phyloP scores from a whole-genome alignment of 345 rosid genomes.

The Durio zibethinus region DNA sequence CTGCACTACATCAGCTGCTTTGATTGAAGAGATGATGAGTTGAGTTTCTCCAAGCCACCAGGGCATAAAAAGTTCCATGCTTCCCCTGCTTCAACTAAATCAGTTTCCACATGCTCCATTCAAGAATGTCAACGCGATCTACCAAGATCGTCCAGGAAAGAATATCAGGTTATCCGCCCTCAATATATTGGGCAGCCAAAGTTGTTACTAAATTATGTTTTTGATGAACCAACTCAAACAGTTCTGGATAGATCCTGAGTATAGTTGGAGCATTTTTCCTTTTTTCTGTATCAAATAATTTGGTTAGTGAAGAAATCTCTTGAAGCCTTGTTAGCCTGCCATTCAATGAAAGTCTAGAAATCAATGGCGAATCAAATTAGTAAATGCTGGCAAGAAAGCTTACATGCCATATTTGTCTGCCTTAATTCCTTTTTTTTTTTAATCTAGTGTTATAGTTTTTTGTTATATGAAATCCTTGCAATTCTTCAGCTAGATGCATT shows the following conservation, averaged over 20 bases:
- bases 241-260: constrained; percentile 21
- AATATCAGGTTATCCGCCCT: constrained; percentile 15
- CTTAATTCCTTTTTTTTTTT: too few species aligned
- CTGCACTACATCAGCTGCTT: constrained; percentile 25
- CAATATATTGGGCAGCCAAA: constrained; percentile 19
- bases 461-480: not conserved
- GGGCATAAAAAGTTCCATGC: constrained; percentile 63
- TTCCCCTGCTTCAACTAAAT: constrained; percentile 38
- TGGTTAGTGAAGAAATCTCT: constrained; percentile 5
- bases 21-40: constrained; percentile 27
- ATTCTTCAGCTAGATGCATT: not conserved
- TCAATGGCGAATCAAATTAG: not conserved
- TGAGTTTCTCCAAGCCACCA: constrained; percentile 32
- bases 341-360: not conserved
- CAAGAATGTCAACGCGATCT: constrained; percentile 25
- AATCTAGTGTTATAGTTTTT: not conserved
- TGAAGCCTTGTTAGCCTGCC: constrained; percentile 3
- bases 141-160: constrained; percentile 12
- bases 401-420: not conserved
- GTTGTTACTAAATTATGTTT: constrained; percentile 15
- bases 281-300: constrained; percentile 8
- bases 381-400: not conserved
- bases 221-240: constrained; percentile 26
- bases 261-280: not conserved
- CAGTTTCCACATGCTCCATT: constrained; percentile 1